Conservation (phyloP, 345 rosid species). For the Hibiscus trionum region DNA sequence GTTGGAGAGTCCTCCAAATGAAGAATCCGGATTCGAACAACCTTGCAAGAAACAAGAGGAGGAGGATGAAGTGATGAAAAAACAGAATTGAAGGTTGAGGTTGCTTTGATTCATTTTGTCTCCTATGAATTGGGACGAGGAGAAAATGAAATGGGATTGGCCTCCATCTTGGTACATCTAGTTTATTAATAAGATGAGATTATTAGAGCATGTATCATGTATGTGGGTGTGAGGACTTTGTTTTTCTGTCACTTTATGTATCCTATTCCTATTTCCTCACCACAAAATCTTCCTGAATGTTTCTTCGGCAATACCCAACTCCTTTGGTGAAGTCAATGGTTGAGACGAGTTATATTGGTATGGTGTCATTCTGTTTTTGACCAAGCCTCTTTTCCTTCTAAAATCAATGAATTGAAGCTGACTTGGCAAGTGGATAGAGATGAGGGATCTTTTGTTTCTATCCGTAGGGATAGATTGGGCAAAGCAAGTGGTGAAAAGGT, state of each 20-base stretch:
- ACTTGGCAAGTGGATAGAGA: background rate
- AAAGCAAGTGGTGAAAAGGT: background rate
- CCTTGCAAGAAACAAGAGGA: conserved; percentile 25
- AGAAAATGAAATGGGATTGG: background rate
- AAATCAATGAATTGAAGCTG: too few species aligned
- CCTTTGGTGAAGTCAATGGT: too few species aligned
- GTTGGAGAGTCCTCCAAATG: conserved; percentile 56
- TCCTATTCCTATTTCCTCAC: too few species aligned
- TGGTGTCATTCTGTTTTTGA: background rate
- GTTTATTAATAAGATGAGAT: conserved; percentile 8
- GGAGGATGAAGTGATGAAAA: conserved; percentile 22
- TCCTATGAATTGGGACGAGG: background rate
- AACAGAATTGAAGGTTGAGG: background rate
- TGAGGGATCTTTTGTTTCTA: background rate
- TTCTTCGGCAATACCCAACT: background rate
- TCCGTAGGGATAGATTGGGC: background rate
- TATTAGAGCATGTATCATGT: conserved; percentile 51
- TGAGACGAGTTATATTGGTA: too few species aligned
- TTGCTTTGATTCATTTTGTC: background rate
- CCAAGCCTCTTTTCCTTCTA: background rate
- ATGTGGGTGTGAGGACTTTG: background rate
- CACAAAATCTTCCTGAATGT: background rate
- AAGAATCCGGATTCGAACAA: conserved; percentile 27
- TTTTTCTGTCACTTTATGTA: background rate
- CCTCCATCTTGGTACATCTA: conserved; percentile 18